Conservation (phyloP, 2,329 filamentous ascomycete genomes). For the Pseudogymnoascus sp. region DNA sequence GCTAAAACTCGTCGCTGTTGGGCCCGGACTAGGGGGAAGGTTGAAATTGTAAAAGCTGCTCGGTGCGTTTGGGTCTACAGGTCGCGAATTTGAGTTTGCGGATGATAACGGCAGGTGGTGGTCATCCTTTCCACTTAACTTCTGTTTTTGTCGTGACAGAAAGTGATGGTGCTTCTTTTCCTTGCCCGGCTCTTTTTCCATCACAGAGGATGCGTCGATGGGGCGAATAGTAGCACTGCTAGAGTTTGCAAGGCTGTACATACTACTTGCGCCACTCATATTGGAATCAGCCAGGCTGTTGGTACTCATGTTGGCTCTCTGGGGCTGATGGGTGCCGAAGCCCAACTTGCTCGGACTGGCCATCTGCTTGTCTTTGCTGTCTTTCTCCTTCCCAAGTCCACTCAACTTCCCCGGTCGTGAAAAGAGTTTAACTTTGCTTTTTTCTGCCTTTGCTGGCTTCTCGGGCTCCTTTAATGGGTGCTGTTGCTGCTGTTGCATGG, state of each 20-base stretch:
- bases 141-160: slow-evolving; percentile 70
- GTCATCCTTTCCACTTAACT: slow-evolving; percentile 65
- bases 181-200: slow-evolving; percentile 48
- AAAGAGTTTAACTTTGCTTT: slow-evolving; percentile 76
- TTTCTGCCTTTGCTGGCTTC: slow-evolving; percentile 56
- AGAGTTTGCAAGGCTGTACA: slow-evolving; percentile 69
- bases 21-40: slow-evolving; percentile 62
- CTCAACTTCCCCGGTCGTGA: slow-evolving; percentile 66
- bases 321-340: slow-evolving; percentile 32
- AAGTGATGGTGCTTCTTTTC: slow-evolving; percentile 77
- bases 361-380: slow-evolving; percentile 56
- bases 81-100: slow-evolving; percentile 66
- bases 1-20: slow-evolving; percentile 58
- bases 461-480: slow-evolving; percentile 36
- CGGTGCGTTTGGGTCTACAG: slow-evolving; percentile 66
- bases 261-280: slow-evolving; percentile 46
- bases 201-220: slow-evolving; percentile 33
- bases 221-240: slow-evolving; percentile 71
- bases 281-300: slow-evolving; percentile 56
- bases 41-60: slow-evolving; percentile 74
- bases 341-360: slow-evolving; percentile 67
- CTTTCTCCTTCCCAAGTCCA: slow-evolving; percentile 55
- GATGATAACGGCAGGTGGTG: slow-evolving; percentile 66
- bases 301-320: slow-evolving; percentile 62
- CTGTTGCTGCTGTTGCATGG: background rate